Evolutionary conservation across 306 rosid genomes (phyloP), one percentile per base, ranked within the genome.

Genomic region (Prunus padus): DNA sequence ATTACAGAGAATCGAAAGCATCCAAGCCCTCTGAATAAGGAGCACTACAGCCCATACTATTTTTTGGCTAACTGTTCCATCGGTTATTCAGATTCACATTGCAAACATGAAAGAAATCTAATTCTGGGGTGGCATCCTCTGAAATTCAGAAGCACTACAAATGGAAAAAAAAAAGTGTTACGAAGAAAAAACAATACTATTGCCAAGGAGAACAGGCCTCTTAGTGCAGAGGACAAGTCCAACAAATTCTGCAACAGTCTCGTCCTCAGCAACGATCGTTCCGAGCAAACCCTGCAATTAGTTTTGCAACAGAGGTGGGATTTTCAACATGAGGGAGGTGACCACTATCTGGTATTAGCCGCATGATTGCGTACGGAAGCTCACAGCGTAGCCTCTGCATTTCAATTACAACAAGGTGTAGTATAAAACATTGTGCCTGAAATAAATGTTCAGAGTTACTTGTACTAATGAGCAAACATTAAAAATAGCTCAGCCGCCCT

Each of bases 291-390:
- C 44, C 76, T 20, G 67, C 59, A 15, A 87, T 83, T 33, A 87
- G 71, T 77, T 76, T 77, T 6, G 83, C 81, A 22, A 85, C 84
- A 9, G 77, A 67, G 11, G 44, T 20, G 55, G 86, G 86, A 26
- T 71, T 81, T 60, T 88, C 89, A 1, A 85, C 89, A 40, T 88
- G 91, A 65, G 87, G 86, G 25, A 88, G 86, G 79, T 88, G 91
- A n/a, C 89, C 89, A 30, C 77, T 60, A 11, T 81, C 86, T 0
- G 85, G 71, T 37, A 88, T 42, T 8, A 62, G 26, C 67, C 83
- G 73, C 77, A 85, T 44, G 44, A 42, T 67, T 45, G 91, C 85
- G 62, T 57, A 73, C 9, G 76, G 81, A 40, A 88, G 82, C 54
- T 88, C 91, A 67, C 84, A 85, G 40, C 76, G 71, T 44, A 87